Percentiles rank a stretch among this genome's conserved stretches.
Conservation (phyloP, 2,329 filamentous ascomycete genomes). For the Coniochaeta hoffmannii region DNA sequence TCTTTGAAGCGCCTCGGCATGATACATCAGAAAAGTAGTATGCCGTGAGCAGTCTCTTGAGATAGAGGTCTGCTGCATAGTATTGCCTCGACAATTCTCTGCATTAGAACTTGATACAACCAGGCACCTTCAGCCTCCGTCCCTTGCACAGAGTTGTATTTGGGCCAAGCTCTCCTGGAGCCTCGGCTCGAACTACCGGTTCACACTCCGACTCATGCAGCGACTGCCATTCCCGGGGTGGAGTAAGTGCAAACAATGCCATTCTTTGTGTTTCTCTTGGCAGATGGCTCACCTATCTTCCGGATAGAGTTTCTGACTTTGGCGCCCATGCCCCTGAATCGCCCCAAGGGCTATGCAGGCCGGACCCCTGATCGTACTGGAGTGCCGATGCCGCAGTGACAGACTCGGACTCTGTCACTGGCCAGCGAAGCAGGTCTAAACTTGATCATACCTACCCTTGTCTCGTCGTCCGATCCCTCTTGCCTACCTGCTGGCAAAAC, state of each 20-base stretch:
- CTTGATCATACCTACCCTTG: constrained; percentile 13
- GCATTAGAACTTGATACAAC: too few species aligned
- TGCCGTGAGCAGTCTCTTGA: too few species aligned
- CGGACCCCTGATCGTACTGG: not conserved
- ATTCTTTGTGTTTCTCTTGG: not conserved
- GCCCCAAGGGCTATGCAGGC: not conserved
- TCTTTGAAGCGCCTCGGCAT: too few species aligned
- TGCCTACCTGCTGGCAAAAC: constrained; percentile 19
- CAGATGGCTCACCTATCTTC: not conserved
- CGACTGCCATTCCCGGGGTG: not conserved
- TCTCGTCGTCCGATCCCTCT: constrained; percentile 18
- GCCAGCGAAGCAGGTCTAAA: not conserved
- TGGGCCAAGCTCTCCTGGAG: too few species aligned
- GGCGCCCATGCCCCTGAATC: not conserved
- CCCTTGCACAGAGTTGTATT: too few species aligned
- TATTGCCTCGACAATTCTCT: too few species aligned
- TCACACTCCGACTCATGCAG: not conserved
- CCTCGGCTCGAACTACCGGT: too few species aligned
- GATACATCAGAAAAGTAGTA: too few species aligned
- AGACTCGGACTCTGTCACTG: constrained; percentile 2
- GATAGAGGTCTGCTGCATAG: too few species aligned
- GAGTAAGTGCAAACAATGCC: not conserved
- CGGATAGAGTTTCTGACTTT: not conserved
- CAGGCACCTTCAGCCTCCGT: too few species aligned
- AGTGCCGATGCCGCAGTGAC: constrained; percentile 5